phyloP scores from a whole-genome alignment of 768 basidiomycete species.

The Cystofilobasidium macerans region DNA sequence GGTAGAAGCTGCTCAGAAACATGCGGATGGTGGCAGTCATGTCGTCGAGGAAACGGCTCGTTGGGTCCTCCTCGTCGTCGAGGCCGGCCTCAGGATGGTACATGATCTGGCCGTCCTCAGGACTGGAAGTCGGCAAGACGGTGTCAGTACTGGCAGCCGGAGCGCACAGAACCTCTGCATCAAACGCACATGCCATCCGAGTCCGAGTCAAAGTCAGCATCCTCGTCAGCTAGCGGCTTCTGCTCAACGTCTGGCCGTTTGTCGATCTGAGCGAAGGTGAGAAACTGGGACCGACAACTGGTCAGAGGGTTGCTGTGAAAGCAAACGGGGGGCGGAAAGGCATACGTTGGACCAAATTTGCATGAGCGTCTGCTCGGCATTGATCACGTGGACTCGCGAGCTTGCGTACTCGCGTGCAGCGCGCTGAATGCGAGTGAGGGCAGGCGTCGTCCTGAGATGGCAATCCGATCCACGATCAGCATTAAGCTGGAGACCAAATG shows the following conservation, averaged over 20 bases:
- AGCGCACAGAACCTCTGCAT: no score
- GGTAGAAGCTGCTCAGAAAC: slow-evolving; percentile 11
- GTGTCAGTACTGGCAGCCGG: no score
- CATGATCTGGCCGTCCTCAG: slow-evolving; percentile 13
- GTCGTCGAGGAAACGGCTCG: slow-evolving; percentile 6
- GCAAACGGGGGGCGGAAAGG: neutral
- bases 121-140: neutral
- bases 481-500: no score
- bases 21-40: slow-evolving; percentile 10
- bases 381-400: slow-evolving; percentile 7
- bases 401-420: slow-evolving; percentile 16
- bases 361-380: neutral
- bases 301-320: no score
- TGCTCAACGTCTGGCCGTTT: neutral
- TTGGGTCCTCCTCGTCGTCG: neutral
- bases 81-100: slow-evolving; percentile 18
- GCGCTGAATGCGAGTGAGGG: slow-evolving; percentile 2
- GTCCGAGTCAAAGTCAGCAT: slow-evolving; percentile 5
- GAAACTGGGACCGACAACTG: neutral
- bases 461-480: neutral
- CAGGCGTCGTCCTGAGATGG: neutral
- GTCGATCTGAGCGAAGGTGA: neutral
- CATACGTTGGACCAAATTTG: neutral
- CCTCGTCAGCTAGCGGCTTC: neutral
- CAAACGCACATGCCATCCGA: slow-evolving; percentile 4